Conservation (phyloP, 805 yeast species). For the Pichia pseudocactophila region DNA sequence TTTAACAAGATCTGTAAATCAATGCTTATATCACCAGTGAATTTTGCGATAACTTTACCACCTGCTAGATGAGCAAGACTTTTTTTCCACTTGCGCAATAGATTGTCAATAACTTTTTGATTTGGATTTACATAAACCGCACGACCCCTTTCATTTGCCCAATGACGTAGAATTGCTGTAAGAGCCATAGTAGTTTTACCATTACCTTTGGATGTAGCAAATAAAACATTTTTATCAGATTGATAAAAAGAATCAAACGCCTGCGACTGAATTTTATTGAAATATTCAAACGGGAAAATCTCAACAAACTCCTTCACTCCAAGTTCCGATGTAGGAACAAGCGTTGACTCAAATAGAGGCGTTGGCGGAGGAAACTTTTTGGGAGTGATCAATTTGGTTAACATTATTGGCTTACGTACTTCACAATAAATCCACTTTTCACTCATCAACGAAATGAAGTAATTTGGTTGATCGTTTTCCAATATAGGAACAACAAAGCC, state of each 20-base stretch:
- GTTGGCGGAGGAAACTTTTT: constrained; percentile 57
- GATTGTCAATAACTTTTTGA: constrained; percentile 43
- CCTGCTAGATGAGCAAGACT: constrained; percentile 41
- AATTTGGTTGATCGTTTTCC: constrained; percentile 58
- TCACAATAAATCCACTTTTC: constrained; percentile 83
- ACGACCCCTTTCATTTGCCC: constrained; percentile 63
- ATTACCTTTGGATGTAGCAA: constrained; percentile 68
- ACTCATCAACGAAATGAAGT: constrained; percentile 63
- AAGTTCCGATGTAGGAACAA: constrained; percentile 41
- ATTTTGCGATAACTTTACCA: constrained; percentile 46
- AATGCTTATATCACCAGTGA: constrained; percentile 46
- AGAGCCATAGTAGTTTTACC: constrained; percentile 72
- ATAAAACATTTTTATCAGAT: constrained; percentile 43
- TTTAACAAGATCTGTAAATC: constrained; percentile 50
- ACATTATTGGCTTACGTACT: constrained; percentile 48
- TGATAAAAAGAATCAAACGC: constrained; percentile 51
- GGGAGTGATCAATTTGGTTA: constrained; percentile 47
- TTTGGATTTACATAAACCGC: constrained; percentile 63
- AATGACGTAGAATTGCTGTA: constrained; percentile 60
- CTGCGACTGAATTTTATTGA: constrained; percentile 72
- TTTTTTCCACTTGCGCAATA: constrained; percentile 43
- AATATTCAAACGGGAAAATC: constrained; percentile 39
- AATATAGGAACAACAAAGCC: constrained; percentile 56
- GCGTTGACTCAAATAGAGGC: constrained; percentile 42
- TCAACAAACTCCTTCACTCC: constrained; percentile 38